Conservation (phyloP, 2,329 filamentous ascomycete species). For the Arachnomyces sp. region DNA sequence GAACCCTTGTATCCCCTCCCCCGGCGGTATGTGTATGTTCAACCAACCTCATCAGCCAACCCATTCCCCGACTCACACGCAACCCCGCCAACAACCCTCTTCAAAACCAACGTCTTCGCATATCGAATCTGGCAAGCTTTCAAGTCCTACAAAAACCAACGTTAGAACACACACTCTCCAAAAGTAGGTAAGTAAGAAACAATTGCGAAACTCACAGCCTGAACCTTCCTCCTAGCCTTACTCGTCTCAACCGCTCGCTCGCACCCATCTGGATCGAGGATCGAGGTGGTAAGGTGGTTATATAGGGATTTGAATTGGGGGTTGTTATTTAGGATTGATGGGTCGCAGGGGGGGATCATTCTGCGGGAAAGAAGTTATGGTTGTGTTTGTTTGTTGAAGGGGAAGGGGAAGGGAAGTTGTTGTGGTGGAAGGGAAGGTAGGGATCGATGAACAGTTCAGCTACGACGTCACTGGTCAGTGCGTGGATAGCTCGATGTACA, state of each 20-base stretch:
- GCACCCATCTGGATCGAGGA: slow-evolving; percentile 36
- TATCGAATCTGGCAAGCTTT: slow-evolving; percentile 25
- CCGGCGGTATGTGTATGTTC: background rate
- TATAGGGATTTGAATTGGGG: slow-evolving; percentile 37
- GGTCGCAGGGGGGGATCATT: slow-evolving; percentile 39
- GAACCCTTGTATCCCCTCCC: background rate
- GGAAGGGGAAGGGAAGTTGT: background rate
- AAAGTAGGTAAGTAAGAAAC: too few species aligned
- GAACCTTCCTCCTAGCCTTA: slow-evolving; percentile 22
- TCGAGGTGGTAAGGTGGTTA: slow-evolving; percentile 28
- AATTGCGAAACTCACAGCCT: slow-evolving; percentile 27
- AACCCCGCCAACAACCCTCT: slow-evolving; percentile 23
- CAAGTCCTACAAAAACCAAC: slow-evolving; percentile 23
- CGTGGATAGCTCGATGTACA: too few species aligned
- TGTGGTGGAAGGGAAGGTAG: background rate
- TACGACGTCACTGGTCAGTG: too few species aligned
- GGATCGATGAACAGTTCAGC: background rate
- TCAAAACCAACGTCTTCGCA: slow-evolving; percentile 28
- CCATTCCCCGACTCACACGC: slow-evolving; percentile 22
- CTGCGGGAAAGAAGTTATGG: too few species aligned
- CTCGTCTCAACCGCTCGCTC: slow-evolving; percentile 25
- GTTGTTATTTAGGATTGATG: slow-evolving; percentile 31
- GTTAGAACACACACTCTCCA: background rate
- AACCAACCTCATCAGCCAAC: slow-evolving; percentile 27
- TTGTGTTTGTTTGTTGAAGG: background rate